phyloP scores from a whole-genome alignment of 495 filamentous ascomycete species.

The Penicillium waksmanii region DNA sequence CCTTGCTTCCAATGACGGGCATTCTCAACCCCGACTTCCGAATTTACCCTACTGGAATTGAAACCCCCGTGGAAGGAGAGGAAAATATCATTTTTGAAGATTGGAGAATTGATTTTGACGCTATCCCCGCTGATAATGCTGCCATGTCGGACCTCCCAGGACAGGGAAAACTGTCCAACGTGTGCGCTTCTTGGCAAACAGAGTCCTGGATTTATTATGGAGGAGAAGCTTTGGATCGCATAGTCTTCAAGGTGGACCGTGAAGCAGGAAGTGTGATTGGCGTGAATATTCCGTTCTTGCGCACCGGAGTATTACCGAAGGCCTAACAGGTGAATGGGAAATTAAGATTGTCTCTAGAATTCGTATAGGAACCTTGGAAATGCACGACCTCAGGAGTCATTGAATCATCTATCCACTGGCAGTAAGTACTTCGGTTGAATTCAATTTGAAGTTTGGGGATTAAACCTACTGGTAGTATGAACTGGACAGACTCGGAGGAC shows the following conservation, averaged over 20 bases:
- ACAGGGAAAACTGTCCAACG: slow-evolving; percentile 5
- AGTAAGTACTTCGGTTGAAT: no score
- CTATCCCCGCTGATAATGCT: slow-evolving; percentile 13
- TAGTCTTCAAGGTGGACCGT: slow-evolving; percentile 23
- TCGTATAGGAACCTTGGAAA: no score
- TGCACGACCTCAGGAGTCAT: no score
- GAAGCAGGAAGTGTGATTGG: slow-evolving; percentile 14
- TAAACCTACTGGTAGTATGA: no score
- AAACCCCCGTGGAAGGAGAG: slow-evolving; percentile 2
- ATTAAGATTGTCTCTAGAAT: no score
- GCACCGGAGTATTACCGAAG: no score
- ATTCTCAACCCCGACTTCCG: slow-evolving; percentile 15
- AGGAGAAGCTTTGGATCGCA: slow-evolving; percentile 14
- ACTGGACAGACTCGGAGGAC: no score
- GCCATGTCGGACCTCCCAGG: slow-evolving; percentile 22
- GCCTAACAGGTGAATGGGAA: no score
- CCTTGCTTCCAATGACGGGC: slow-evolving; percentile 6
- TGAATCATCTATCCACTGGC: no score
- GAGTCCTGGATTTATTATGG: slow-evolving; percentile 23
- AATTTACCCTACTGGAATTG: slow-evolving; percentile 17
- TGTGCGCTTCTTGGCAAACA: slow-evolving; percentile 20
- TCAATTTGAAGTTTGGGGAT: no score
- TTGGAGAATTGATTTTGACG: slow-evolving; percentile 20
- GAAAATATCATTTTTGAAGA: slow-evolving; percentile 15
- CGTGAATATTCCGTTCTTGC: slow-evolving; percentile 18